Evolutionary conservation across 352 stramenopile species (phyloP).

Genomic region (Pythium dissotocum): DNA sequence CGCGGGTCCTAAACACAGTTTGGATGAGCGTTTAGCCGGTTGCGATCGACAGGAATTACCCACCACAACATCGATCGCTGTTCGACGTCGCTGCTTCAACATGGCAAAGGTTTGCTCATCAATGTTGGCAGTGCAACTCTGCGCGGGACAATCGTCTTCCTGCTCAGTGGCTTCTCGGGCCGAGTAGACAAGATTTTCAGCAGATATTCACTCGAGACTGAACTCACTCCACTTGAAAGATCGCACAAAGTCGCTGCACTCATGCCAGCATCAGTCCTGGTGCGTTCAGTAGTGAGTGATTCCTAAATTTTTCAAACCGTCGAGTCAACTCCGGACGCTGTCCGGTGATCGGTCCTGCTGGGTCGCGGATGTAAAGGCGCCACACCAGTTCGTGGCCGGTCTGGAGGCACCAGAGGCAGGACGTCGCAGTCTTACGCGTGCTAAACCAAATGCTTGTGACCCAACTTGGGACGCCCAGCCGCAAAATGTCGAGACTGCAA

Average conservation of each 20-base stretch:
- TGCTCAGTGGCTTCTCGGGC: neutral
- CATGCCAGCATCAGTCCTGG: neutral
- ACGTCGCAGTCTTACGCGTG: neutral
- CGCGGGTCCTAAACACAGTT: neutral
- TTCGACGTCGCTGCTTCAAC: slow-evolving; percentile 6
- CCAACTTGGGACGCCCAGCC: neutral
- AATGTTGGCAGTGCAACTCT: neutral
- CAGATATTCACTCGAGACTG: neutral
- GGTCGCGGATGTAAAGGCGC: neutral
- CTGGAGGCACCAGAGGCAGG: neutral
- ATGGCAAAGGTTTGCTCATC: slow-evolving; percentile 10
- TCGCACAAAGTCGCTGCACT: neutral
- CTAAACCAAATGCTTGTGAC: neutral
- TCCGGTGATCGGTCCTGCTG: neutral
- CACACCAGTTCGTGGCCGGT: neutral
- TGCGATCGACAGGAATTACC: slow-evolving; percentile 8
- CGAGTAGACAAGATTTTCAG: neutral
- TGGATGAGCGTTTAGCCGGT: neutral
- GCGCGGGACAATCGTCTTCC: neutral
- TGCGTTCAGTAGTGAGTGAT: neutral
- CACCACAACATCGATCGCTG: neutral
- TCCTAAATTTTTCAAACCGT: slow-evolving; percentile 1
- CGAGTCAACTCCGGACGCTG: neutral
- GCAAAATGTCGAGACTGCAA: neutral
- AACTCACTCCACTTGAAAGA: neutral